A percentile compares a stretch with the other conserved stretches of the same genome.
These are phyloP conservation scores for Claviceps maximensis DNA, from an alignment of 2,329 filamentous ascomycete genomes.

Conservation along the genomic window DNA sequence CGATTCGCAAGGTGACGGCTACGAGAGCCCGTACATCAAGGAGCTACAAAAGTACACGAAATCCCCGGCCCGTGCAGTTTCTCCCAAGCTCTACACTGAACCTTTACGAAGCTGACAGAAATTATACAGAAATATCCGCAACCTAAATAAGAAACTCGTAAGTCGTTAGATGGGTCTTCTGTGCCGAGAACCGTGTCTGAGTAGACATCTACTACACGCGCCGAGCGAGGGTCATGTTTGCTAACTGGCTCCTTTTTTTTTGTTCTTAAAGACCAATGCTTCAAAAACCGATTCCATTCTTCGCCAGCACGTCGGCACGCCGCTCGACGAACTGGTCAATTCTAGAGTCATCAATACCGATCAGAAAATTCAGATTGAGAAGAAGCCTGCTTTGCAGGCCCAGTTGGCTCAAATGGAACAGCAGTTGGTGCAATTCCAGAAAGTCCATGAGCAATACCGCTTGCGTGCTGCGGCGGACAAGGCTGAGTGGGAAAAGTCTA, in stretches of 20 bases:
- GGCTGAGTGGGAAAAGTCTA: conserved; percentile 44
- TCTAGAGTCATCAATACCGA: conserved; percentile 66
- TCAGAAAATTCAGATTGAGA: conserved; percentile 63
- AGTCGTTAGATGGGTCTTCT: conserved; percentile 22
- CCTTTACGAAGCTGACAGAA: neutral
- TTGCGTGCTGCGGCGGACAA: conserved; percentile 44
- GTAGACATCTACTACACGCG: conserved; percentile 18
- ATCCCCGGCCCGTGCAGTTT: neutral
- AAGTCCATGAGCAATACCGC: conserved; percentile 61
- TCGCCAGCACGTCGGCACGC: conserved; percentile 54
- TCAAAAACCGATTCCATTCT: conserved; percentile 60
- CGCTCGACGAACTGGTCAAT: conserved; percentile 59
- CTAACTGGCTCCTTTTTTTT: neutral
- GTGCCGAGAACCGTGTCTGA: neutral
- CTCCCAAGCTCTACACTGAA: conserved; percentile 16
- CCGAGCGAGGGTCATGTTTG: conserved; percentile 1
- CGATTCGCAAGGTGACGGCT: conserved; percentile 44
- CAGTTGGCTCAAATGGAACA: conserved; percentile 60
- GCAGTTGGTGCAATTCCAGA: conserved; percentile 60
- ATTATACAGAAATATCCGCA: conserved; percentile 63
- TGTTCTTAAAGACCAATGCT: conserved; percentile 43
- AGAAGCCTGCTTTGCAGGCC: conserved; percentile 59
- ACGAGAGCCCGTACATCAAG: conserved; percentile 69
- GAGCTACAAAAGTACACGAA: conserved; percentile 69
- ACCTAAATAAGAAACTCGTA: conserved; percentile 89